Percentiles rank a stretch among this genome's conserved stretches.
Evolutionary conservation across 1,284 basidiomycete species (phyloP).

Genomic region (Athelia psychrophila): DNA sequence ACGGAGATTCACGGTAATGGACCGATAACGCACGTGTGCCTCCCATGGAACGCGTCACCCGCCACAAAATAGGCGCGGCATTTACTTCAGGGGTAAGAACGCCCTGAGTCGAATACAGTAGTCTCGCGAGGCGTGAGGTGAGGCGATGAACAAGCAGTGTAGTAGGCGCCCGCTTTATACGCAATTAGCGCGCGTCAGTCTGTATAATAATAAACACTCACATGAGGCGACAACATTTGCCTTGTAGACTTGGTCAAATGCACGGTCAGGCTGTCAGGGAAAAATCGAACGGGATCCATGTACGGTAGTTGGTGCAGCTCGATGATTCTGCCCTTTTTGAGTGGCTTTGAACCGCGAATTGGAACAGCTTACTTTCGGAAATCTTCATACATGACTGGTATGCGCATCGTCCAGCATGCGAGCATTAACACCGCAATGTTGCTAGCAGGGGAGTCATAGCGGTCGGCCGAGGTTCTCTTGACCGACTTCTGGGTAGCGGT

Average conservation of each 20-base stretch:
- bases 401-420: constrained; percentile 74
- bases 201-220: constrained; percentile 32
- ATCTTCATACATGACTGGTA: constrained; percentile 75
- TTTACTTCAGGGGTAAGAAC: constrained; percentile 80
- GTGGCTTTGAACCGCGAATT: constrained; percentile 4
- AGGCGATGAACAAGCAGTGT: constrained; percentile 57
- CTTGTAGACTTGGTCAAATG: constrained; percentile 71
- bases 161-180: constrained; percentile 58
- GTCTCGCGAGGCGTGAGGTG: constrained; percentile 58
- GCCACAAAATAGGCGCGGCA: constrained; percentile 77
- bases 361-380: constrained; percentile 55
- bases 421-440: constrained; percentile 68
- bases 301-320: constrained; percentile 80
- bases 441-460: constrained; percentile 52
- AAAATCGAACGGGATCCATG: constrained; percentile 65
- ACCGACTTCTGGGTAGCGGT: constrained; percentile 7
- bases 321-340: constrained; percentile 49
- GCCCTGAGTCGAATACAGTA: constrained; percentile 49
- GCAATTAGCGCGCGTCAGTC: constrained; percentile 12
- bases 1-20: constrained; percentile 4
- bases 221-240: constrained; percentile 66
- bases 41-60: constrained; percentile 65
- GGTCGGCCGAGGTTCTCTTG: constrained; percentile 13
- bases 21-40: constrained; percentile 68
- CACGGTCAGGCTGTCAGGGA: constrained; percentile 62